Conservation (phyloP, 2,329 filamentous ascomycete genomes). For the Exophiala oligosperma region DNA sequence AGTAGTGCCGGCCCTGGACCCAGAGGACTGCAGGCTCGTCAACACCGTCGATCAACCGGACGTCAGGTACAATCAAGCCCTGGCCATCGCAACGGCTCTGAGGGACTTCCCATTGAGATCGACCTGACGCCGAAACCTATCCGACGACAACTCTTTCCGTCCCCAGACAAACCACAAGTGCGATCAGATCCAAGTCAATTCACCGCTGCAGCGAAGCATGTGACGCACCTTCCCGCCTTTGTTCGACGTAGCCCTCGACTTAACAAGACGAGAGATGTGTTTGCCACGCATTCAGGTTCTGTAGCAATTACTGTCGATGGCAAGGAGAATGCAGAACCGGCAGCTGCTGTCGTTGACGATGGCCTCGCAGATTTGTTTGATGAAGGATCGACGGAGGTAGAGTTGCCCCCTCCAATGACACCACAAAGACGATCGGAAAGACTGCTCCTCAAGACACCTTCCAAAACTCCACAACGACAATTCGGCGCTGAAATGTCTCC, state of each 20-base stretch:
- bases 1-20: slow-evolving; percentile 47
- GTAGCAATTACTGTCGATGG: slow-evolving; percentile 43
- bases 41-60: slow-evolving; percentile 35
- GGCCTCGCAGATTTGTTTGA: slow-evolving; percentile 68
- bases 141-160: slow-evolving; percentile 45
- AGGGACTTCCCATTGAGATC: slow-evolving; percentile 44
- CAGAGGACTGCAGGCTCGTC: slow-evolving; percentile 14
- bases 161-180: slow-evolving; percentile 28
- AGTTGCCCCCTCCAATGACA: slow-evolving; percentile 38
- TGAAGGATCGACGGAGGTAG: slow-evolving; percentile 47
- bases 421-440: slow-evolving; percentile 31
- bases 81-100: slow-evolving; percentile 48
- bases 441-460: slow-evolving; percentile 29
- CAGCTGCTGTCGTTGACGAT: slow-evolving; percentile 40
- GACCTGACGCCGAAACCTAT: slow-evolving; percentile 58
- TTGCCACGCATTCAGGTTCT: slow-evolving; percentile 32
- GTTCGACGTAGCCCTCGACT: slow-evolving; percentile 30
- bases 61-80: slow-evolving; percentile 64
- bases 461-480: slow-evolving; percentile 27
- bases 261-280: slow-evolving; percentile 29
- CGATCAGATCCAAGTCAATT: slow-evolving; percentile 14
- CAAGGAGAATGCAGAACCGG: slow-evolving; percentile 60
- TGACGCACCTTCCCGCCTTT: slow-evolving; percentile 22
- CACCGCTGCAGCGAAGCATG: neutral
- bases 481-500: slow-evolving; percentile 33